These are phyloP conservation scores for Crithidia bombi DNA, from an alignment of 208 protist genomes.

Conservation along the genomic window DNA sequence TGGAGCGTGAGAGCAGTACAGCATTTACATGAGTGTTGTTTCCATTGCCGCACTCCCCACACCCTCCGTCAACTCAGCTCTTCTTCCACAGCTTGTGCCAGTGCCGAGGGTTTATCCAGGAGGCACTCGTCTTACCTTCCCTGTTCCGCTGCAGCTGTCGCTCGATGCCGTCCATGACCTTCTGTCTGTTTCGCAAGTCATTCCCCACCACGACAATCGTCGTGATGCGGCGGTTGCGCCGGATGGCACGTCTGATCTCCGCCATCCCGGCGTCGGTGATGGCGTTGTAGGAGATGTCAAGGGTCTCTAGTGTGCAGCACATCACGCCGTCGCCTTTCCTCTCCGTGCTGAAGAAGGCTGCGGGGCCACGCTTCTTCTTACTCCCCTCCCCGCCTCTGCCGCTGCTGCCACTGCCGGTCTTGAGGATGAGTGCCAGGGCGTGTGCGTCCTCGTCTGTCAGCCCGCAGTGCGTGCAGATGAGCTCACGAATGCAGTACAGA, in stretches of 20 bases:
- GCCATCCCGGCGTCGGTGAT: conserved; percentile 60
- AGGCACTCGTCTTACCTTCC: conserved; percentile 16
- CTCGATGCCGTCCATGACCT: conserved; percentile 36
- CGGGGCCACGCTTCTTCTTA: neutral
- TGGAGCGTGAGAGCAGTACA: too few species aligned
- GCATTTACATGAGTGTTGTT: neutral
- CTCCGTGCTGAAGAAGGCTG: neutral
- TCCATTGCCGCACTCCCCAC: neutral
- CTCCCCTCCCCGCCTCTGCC: neutral
- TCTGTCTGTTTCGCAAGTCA: conserved; percentile 15
- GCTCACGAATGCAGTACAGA: conserved; percentile 38
- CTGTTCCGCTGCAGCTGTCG: conserved; percentile 40
- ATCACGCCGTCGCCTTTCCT: neutral
- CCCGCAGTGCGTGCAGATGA: conserved; percentile 47
- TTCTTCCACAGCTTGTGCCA: conserved; percentile 7
- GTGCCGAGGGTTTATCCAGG: conserved; percentile 7
- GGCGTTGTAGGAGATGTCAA: conserved; percentile 45
- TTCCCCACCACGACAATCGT: conserved; percentile 47
- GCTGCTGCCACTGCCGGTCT: conserved; percentile 6
- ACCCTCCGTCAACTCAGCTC: neutral
- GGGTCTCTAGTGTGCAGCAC: conserved; percentile 30
- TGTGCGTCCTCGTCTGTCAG: conserved; percentile 61
- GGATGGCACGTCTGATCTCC: conserved; percentile 49
- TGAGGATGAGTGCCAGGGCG: conserved; percentile 52
- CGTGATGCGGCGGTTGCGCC: conserved; percentile 44